These are phyloP conservation scores for Cyclocybe aegerita DNA, from an alignment of 768 basidiomycete species.

Conservation along the genomic window DNA sequence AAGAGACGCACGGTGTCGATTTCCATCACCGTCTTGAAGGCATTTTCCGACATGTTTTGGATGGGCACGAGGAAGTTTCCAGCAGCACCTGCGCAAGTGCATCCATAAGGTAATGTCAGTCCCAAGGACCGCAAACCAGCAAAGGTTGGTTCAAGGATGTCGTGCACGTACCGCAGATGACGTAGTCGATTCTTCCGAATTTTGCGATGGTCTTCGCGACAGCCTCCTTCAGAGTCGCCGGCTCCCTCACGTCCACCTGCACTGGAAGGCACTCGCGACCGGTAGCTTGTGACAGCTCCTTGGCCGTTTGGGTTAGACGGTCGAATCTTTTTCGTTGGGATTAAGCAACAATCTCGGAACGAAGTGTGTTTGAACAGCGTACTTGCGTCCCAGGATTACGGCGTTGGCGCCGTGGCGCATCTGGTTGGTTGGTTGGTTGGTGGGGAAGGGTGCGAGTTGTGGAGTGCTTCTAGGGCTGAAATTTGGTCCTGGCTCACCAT, in stretches of 20 bases:
- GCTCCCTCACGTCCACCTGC: constrained; percentile 82
- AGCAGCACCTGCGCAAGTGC: constrained; percentile 67
- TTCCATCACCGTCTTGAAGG: constrained; percentile 88
- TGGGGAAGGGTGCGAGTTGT: constrained; percentile 12
- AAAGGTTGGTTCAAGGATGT: neutral
- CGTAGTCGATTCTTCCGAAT: constrained; percentile 91
- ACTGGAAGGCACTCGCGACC: constrained; percentile 70
- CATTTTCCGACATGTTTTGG: constrained; percentile 80
- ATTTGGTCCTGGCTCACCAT: constrained; percentile 50
- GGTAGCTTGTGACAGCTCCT: constrained; percentile 68
- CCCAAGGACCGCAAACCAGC: neutral
- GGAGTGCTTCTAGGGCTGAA: constrained; percentile 1
- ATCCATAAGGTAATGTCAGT: constrained; percentile 1
- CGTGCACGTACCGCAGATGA: constrained; percentile 79
- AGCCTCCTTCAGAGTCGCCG: constrained; percentile 69
- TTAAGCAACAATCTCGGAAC: constrained; percentile 5
- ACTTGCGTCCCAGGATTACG: constrained; percentile 87
- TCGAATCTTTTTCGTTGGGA: constrained; percentile 44
- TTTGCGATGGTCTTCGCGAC: constrained; percentile 70
- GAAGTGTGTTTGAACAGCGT: constrained; percentile 24
- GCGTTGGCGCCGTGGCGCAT: constrained; percentile 84
- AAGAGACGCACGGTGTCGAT: constrained; percentile 76
- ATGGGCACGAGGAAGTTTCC: constrained; percentile 96
- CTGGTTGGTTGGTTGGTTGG: constrained; percentile 37
- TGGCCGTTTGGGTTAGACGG: constrained; percentile 66